Evolutionary conservation across 2,329 filamentous ascomycete species (phyloP), one percentile per base, ranked within the genome.

Genomic region (Teratosphaeria epicoccoides): DNA sequence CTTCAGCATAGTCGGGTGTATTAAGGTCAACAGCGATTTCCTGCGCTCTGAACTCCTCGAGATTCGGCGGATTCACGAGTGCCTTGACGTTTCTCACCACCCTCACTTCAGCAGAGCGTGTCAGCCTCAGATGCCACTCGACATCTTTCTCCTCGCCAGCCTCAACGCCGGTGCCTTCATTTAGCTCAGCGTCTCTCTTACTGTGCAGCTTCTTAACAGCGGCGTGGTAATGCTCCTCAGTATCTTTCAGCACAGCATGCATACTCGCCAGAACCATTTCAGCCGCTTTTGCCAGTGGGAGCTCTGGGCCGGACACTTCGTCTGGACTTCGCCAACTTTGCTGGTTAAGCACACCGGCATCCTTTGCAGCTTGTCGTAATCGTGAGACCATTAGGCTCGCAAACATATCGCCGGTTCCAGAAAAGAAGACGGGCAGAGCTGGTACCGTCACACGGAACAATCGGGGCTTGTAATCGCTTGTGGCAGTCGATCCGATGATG

Each of bases 331-430:
- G 72, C 93, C 93, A 98, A 55, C 82, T 82, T 5, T 73, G 69
- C 2, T 70, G 78, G 6, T 72, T 66, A 14, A 74, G 69, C 3
- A 95, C 70, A 57, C 65, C 65, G 0, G 73, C 72, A 2, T 70
- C 71, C 49, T 73, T 70, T 1, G 88, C 85, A 24, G 88, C 89
- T 73, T 97, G 88, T 52, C 91, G 84, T 64, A 98, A 82, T 25
- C 91, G 83, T 40, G 87, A 87, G 1, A 95, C 82, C 65, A 88
- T 89, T 45, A 98, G 77, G 6, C 91, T 91, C 25, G 89, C 91
- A 66, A 98, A 97, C 91, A 98, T 96, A 73, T 98, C 93, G 46
- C 93, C 93, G 0, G 94, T 97, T 40, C 93, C 93, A 61, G 86
- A 89, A 71, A 97, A 98, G 76, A 93, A 95, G 71, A 89, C 87